These are phyloP conservation scores for Penicillium ucsense DNA, from an alignment of 495 filamentous ascomycete genomes.

Conservation along the genomic window DNA sequence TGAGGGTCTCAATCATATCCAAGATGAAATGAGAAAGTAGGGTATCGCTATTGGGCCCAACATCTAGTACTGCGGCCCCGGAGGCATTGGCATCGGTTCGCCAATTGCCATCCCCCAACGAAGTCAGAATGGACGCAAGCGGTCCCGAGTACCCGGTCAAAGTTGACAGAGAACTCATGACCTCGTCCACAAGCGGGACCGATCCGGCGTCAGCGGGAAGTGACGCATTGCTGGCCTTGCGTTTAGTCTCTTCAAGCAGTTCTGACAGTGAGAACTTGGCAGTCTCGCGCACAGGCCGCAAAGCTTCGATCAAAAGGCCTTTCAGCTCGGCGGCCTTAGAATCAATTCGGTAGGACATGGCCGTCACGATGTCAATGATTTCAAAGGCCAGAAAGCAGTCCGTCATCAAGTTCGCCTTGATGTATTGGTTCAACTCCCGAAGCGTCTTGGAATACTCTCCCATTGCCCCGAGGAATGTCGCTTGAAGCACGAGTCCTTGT, in stretches of 20 bases:
- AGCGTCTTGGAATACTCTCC: slow-evolving; percentile 77
- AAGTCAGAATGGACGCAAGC: slow-evolving; percentile 80
- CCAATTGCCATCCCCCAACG: slow-evolving; percentile 91
- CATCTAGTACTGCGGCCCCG: slow-evolving; percentile 67
- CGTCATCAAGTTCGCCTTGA: slow-evolving; percentile 74
- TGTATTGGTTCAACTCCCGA: slow-evolving; percentile 79
- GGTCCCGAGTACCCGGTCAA: slow-evolving; percentile 84
- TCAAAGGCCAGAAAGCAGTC: slow-evolving; percentile 97
- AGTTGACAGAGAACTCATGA: slow-evolving; percentile 76
- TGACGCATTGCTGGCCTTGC: slow-evolving; percentile 47
- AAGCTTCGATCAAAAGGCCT: slow-evolving; percentile 65
- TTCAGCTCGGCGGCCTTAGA: slow-evolving; percentile 78
- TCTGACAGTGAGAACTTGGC: slow-evolving; percentile 77
- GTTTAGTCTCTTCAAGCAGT: slow-evolving; percentile 78
- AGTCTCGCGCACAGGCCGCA: slow-evolving; percentile 85
- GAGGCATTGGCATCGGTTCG: slow-evolving; percentile 44
- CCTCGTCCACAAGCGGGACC: slow-evolving; percentile 68
- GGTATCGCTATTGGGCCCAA: slow-evolving; percentile 78
- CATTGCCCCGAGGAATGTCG: slow-evolving; percentile 66
- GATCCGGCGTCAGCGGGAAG: slow-evolving; percentile 73
- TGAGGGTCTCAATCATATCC: slow-evolving; percentile 75
- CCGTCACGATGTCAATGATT: slow-evolving; percentile 83
- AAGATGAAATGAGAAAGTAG: slow-evolving; percentile 81
- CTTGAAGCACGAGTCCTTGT: slow-evolving; percentile 66
- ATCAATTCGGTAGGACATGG: slow-evolving; percentile 70